These are phyloP conservation scores for Helotiales sp. DNA, from an alignment of 2,329 filamentous ascomycete genomes.

Conservation along the genomic window DNA sequence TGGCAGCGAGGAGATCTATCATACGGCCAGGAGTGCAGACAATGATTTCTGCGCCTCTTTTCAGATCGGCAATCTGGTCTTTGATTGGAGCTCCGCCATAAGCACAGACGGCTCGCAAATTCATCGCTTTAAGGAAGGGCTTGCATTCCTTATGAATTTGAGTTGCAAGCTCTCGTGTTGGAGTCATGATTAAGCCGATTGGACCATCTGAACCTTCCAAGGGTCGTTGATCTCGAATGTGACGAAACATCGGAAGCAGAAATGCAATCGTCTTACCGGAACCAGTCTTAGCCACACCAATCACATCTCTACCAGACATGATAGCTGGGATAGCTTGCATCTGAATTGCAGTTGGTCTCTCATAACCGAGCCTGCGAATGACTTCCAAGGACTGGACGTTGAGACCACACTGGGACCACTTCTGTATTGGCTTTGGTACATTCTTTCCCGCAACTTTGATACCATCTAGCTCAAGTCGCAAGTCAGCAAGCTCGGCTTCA, in stretches of 20 bases:
- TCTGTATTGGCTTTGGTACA: conserved; percentile 89
- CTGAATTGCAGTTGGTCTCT: conserved; percentile 90
- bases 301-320: conserved; percentile 94
- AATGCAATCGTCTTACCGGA: conserved; percentile 98
- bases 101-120: conserved; percentile 83
- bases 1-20: conserved; percentile 92
- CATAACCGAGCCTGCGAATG: conserved; percentile 77
- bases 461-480: conserved; percentile 86
- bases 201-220: conserved; percentile 85
- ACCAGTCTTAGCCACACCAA: conserved; percentile 95
- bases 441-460: conserved; percentile 91
- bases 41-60: conserved; percentile 91
- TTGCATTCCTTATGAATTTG: conserved; percentile 96
- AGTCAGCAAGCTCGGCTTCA: conserved; percentile 76
- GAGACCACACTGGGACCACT: conserved; percentile 94
- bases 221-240: conserved; percentile 90
- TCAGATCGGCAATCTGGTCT: conserved; percentile 95
- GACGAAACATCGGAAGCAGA: conserved; percentile 92
- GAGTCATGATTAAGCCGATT: conserved; percentile 85
- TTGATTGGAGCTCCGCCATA: conserved; percentile 96
- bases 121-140: conserved; percentile 85
- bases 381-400: conserved; percentile 86
- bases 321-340: conserved; percentile 91
- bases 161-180: conserved; percentile 87
- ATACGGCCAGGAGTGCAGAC: conserved; percentile 94